A percentile compares a stretch with the other conserved stretches of the same genome.
Conservation (phyloP, 768 basidiomycete species). For the Crucibulum laeve region DNA sequence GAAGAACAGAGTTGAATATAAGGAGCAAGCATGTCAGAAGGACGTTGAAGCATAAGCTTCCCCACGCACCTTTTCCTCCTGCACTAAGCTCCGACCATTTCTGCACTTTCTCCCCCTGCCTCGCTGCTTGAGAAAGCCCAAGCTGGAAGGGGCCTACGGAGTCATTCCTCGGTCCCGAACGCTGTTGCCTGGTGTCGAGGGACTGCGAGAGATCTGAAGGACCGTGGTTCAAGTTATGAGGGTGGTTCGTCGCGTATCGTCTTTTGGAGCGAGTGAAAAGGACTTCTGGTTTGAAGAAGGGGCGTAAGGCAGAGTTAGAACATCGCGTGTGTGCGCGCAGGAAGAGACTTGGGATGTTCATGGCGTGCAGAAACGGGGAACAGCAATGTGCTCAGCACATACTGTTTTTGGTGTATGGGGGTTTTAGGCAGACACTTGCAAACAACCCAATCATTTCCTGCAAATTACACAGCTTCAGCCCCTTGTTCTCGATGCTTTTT, state of each 20-base stretch:
- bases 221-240: slow-evolving; percentile 12
- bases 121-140: slow-evolving; percentile 55
- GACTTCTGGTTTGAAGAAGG: slow-evolving; percentile 1
- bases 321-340: slow-evolving; percentile 5
- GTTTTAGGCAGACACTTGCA: too few species aligned
- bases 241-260: slow-evolving; percentile 44
- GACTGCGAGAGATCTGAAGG: slow-evolving; percentile 58
- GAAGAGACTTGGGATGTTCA: slow-evolving; percentile 13
- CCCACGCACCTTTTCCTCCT: slow-evolving; percentile 65
- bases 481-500: not conserved
- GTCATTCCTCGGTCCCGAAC: slow-evolving; percentile 41
- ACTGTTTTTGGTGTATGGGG: not conserved
- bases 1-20: too few species aligned
- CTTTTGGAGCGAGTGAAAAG: not conserved
- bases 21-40: slow-evolving; percentile 1
- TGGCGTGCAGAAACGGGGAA: slow-evolving; percentile 6
- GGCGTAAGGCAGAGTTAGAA: slow-evolving; percentile 1
- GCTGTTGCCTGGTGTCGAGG: slow-evolving; percentile 53
- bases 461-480: too few species aligned
- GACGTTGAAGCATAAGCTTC: slow-evolving; percentile 1
- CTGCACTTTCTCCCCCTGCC: slow-evolving; percentile 51
- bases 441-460: too few species aligned
- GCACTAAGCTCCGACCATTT: slow-evolving; percentile 80
- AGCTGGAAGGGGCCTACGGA: slow-evolving; percentile 77
- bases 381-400: slow-evolving; percentile 1